These are phyloP conservation scores for Rhamnella rubrinervis DNA, from an alignment of 331 rosid genomes.

Conservation along the genomic window DNA sequence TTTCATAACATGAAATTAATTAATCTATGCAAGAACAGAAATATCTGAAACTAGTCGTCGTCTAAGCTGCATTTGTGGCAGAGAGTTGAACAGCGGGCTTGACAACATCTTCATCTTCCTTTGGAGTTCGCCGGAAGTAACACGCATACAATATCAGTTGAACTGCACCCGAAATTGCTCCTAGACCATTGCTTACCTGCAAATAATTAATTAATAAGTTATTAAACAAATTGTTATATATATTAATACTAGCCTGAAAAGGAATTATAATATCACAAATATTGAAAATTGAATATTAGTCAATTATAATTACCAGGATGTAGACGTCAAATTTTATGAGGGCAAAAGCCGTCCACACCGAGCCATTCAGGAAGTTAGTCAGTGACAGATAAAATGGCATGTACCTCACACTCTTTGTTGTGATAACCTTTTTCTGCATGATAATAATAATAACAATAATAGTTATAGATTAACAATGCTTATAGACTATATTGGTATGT, in stretches of 20 bases:
- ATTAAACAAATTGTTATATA: too few species aligned
- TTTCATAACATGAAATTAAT: too few species aligned
- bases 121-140: conserved; percentile 25
- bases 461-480: too few species aligned
- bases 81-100: conserved; percentile 40
- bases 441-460: background rate
- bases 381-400: conserved; percentile 80
- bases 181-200: conserved; percentile 72
- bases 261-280: too few species aligned
- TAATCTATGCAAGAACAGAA: too few species aligned
- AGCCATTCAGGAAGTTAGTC: conserved; percentile 65
- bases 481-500: background rate
- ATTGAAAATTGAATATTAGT: background rate
- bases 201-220: background rate
- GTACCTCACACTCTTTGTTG: conserved; percentile 62
- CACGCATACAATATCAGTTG: conserved; percentile 55
- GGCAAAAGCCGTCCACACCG: conserved; percentile 68
- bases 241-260: too few species aligned
- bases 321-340: conserved; percentile 60
- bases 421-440: conserved; percentile 52
- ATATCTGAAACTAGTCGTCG: too few species aligned
- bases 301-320: conserved; percentile 47
- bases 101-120: conserved; percentile 2
- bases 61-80: background rate
- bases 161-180: conserved; percentile 53